These are phyloP conservation scores for Blastosporella zonata DNA, from an alignment of 1,284 basidiomycete species.

Conservation along the genomic window DNA sequence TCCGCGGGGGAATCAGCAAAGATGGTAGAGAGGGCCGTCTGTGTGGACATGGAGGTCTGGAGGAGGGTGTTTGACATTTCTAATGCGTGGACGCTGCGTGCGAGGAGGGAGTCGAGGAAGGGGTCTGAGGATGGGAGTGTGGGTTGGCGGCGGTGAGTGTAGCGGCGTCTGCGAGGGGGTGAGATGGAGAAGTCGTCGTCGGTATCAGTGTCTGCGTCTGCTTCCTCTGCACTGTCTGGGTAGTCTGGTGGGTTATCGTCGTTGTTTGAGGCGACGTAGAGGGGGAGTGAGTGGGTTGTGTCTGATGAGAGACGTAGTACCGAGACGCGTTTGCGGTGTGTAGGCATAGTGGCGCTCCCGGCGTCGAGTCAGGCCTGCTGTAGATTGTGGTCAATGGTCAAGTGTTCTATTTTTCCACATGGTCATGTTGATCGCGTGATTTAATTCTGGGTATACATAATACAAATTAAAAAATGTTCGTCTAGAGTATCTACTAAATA, in stretches of 20 bases:
- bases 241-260: slow-evolving; percentile 71
- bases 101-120: slow-evolving; percentile 71
- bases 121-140: slow-evolving; percentile 24
- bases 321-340: slow-evolving; percentile 57
- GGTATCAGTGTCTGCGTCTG: slow-evolving; percentile 64
- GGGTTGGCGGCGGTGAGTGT: slow-evolving; percentile 28
- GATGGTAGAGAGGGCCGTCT: slow-evolving; percentile 54
- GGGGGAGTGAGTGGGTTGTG: slow-evolving; percentile 63
- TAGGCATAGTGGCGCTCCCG: slow-evolving; percentile 20
- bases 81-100: slow-evolving; percentile 75
- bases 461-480: too few relatives aligned
- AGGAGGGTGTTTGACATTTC: slow-evolving; percentile 79
- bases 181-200: slow-evolving; percentile 34
- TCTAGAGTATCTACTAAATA: too few relatives aligned
- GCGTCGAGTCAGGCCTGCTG: slow-evolving; percentile 17
- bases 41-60: slow-evolving; percentile 68
- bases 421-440: slow-evolving; percentile 16
- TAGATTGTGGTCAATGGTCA: slow-evolving; percentile 19
- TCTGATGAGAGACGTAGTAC: slow-evolving; percentile 63
- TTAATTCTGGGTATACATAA: too few relatives aligned
- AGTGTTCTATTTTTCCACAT: slow-evolving; percentile 27
- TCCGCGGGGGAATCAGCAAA: slow-evolving; percentile 33
- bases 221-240: slow-evolving; percentile 71
- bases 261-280: slow-evolving; percentile 45
- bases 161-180: slow-evolving; percentile 23